Base-by-base conservation (phyloP, 768 basidiomycete genomes). In the Suillus alpinus region DNA sequence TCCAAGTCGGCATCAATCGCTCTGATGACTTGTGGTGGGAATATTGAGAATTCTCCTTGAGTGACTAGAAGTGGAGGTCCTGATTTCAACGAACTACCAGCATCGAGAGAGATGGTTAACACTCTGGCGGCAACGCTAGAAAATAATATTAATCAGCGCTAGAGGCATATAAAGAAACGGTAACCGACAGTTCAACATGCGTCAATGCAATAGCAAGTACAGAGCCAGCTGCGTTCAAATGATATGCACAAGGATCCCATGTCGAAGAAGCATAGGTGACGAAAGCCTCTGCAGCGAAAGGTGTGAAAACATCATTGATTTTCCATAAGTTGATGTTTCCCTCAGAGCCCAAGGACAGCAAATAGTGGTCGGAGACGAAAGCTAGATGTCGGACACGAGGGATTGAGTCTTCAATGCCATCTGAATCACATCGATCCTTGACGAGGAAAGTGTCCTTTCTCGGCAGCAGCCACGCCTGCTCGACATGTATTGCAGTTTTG, bases 1-100 rank as follows among this genome's bases (percentile, higher is more conserved):
- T 72, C 62, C 6, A 67, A 63, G 9, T 37, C 23, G 0, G 75
- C 71, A 8, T 79, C 72, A 41, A 84, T 70, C 34, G 73, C 67
- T 59, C 73, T 71, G n/a, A 80, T 66, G 2, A 68, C 47, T 55
- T 76, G 63, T 18, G 41, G 31, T 20, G 49, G 44, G 1, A 9
- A 29, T 40, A 71, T 56, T 36, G 59, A 53, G 53, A 71, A 65
- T 16, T 66, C 64, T 50, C 63, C 65, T 49, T 29, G 65, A 53
- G 13, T 43, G 50, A 37, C 53, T 12, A 55, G 37, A 39, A 37
- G 6, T 6, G 37, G 53, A 39, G 36, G 26, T 18, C 23, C 5
- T n/a, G 23, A 39, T 29, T 26, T 36, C 16, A 36, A 26, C 1
- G 23, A 39, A 37, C 16, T 12, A 39, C 9, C 0, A 10, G 26